phyloP scores from a whole-genome alignment of 2,329 filamentous ascomycete genomes.

The Tolypocladium nubicola region DNA sequence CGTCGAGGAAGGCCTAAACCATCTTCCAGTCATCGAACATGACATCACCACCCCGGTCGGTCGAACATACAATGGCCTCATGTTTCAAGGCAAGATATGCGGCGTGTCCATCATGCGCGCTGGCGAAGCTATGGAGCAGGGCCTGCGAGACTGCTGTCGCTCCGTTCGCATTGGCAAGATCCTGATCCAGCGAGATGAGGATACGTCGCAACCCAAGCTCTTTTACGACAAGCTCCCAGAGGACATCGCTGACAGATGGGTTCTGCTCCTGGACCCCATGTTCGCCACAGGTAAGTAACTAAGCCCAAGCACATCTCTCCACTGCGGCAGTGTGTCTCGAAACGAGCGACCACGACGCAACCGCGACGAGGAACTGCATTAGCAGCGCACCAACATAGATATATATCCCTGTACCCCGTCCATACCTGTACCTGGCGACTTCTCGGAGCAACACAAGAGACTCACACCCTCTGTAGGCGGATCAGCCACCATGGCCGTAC shows the following conservation, averaged over 20 bases:
- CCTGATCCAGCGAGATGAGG: conserved; percentile 92
- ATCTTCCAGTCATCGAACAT: conserved; percentile 83
- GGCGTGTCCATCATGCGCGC: conserved; percentile 98
- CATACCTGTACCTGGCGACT: background rate
- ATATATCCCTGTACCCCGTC: background rate
- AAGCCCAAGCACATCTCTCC: background rate
- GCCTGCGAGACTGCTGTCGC: conserved; percentile 87
- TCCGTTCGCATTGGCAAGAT: conserved; percentile 99
- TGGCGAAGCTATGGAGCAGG: conserved; percentile 97
- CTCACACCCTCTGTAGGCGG: conserved; percentile 50
- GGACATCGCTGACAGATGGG: conserved; percentile 89
- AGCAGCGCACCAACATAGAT: background rate
- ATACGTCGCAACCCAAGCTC: conserved; percentile 81
- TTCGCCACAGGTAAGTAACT: conserved; percentile 71
- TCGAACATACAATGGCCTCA: conserved; percentile 76
- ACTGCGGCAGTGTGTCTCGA: background rate
- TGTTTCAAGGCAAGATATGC: conserved; percentile 97
- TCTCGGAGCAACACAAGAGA: background rate
- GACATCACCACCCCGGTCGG: conserved; percentile 87
- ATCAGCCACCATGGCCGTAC: conserved; percentile 92
- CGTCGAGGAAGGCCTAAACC: conserved; percentile 94
- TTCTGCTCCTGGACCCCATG: conserved; percentile 94
- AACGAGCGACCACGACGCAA: background rate
- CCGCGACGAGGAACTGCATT: background rate
- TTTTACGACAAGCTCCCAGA: conserved; percentile 97